A percentile compares a stretch with the other conserved stretches of the same genome.
phyloP scores from a whole-genome alignment of 2,329 filamentous ascomycete species.

The Beauveria scarabaeidicola region DNA sequence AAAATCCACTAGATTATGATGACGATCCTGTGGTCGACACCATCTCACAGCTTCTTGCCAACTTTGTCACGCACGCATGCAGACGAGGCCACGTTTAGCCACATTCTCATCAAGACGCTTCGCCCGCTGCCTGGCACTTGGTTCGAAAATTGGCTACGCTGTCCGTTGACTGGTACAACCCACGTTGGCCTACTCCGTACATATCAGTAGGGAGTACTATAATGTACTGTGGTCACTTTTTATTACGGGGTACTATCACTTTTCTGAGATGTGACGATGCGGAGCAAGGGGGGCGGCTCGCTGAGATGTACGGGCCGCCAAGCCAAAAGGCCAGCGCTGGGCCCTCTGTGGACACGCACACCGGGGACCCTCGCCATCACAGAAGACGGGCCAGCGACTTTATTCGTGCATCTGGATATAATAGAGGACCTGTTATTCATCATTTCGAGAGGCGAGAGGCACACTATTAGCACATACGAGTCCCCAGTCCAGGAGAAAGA shows the following conservation, averaged over 20 bases:
- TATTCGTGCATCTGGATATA: background rate
- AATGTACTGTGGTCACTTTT: too few species aligned
- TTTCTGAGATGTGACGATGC: constrained; percentile 10
- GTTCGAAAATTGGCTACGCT: background rate
- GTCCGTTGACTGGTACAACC: constrained; percentile 1
- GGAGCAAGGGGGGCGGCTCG: background rate
- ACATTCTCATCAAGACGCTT: background rate
- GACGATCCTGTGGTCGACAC: background rate
- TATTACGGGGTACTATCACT: background rate
- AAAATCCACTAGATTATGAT: too few species aligned
- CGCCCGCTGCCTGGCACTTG: background rate
- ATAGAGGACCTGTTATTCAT: background rate
- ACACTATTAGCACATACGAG: background rate
- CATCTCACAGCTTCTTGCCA: background rate
- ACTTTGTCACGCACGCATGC: too few species aligned
- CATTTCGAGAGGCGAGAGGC: background rate
- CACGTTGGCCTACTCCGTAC: background rate
- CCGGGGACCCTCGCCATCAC: background rate
- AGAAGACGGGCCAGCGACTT: background rate
- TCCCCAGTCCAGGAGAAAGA: background rate
- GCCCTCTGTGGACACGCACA: background rate
- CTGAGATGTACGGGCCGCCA: background rate
- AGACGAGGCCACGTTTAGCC: too few species aligned
- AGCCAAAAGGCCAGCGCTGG: background rate
- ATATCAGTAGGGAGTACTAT: too few species aligned